A percentile compares a stretch with the other conserved stretches of the same genome.
Conservation (phyloP, 2,329 filamentous ascomycete species). For the Chaetothyriales sp. region DNA sequence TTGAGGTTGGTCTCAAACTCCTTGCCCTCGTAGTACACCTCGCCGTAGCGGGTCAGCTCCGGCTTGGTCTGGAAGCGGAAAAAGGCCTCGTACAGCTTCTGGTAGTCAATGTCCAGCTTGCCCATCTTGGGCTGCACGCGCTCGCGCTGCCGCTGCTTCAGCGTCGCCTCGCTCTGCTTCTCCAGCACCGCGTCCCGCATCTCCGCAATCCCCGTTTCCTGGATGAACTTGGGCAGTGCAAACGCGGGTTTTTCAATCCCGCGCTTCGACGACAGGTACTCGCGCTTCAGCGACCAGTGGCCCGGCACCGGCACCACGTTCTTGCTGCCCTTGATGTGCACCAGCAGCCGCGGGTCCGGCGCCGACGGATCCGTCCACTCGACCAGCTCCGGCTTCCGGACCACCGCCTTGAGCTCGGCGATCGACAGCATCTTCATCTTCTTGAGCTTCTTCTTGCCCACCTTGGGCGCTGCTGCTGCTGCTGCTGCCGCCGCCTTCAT, state of each 20-base stretch:
- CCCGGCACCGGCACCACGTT: conserved; percentile 90
- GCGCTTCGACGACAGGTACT: conserved; percentile 92
- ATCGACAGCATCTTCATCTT: conserved; percentile 83
- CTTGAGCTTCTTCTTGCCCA: conserved; percentile 94
- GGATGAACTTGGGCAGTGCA: conserved; percentile 85
- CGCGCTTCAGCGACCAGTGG: conserved; percentile 92
- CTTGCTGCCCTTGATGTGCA: conserved; percentile 87
- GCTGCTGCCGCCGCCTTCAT: conserved; percentile 37
- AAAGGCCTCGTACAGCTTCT: conserved; percentile 95
- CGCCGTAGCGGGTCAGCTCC: conserved; percentile 80
- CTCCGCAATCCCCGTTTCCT: conserved; percentile 91
- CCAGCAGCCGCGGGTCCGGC: conserved; percentile 72
- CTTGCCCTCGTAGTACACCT: conserved; percentile 99
- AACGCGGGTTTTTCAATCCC: conserved; percentile 95
- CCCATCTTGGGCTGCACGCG: conserved; percentile 92
- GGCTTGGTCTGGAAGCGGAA: conserved; percentile 97
- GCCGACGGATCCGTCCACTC: conserved; percentile 96
- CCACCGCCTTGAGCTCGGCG: conserved; percentile 85
- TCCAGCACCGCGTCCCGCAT: conserved; percentile 95
- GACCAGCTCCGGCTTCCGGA: conserved; percentile 81
- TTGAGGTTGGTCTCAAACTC: conserved; percentile 92
- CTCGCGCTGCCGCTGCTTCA: conserved; percentile 94
- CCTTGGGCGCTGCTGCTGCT: conserved; percentile 43
- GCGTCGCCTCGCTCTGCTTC: conserved; percentile 78
- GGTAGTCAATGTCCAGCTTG: conserved; percentile 94